These are phyloP conservation scores for Hypomontagnella monticulosa DNA, from an alignment of 495 filamentous ascomycete genomes.

Conservation along the genomic window DNA sequence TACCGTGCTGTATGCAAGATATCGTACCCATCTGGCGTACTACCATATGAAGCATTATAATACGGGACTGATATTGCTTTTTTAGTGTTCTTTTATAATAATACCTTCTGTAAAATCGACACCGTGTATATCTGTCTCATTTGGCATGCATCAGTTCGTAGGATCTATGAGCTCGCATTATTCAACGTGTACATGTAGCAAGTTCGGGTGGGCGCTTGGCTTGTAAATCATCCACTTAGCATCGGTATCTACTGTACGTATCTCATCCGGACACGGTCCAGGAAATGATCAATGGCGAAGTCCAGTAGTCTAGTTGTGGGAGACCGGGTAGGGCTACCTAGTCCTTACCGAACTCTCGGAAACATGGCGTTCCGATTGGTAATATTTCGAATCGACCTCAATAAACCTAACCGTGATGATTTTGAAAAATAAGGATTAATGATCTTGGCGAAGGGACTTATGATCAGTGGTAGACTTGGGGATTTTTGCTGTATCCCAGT, in stretches of 20 bases:
- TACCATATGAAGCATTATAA: too few species aligned
- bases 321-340: slow-evolving; percentile 39
- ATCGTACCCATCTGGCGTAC: too few species aligned
- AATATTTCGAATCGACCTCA: slow-evolving; percentile 6
- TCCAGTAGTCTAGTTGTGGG: slow-evolving; percentile 2
- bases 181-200: not conserved
- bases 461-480: not conserved
- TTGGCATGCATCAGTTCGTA: slow-evolving; percentile 9
- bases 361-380: slow-evolving; percentile 34
- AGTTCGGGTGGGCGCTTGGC: not conserved
- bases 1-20: too few species aligned
- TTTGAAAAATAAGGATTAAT: not conserved
- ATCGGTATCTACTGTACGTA: not conserved
- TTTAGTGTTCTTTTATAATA: not conserved
- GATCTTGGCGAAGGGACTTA: slow-evolving; percentile 13
- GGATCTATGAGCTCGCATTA: not conserved
- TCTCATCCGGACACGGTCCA: slow-evolving; percentile 9
- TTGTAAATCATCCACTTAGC: not conserved
- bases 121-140: slow-evolving; percentile 6
- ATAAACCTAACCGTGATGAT: slow-evolving; percentile 12
- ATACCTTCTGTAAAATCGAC: slow-evolving; percentile 1
- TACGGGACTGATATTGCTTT: not conserved
- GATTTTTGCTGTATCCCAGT: not conserved
- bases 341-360: slow-evolving; percentile 35
- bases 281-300: slow-evolving; percentile 19